Base-by-base conservation (phyloP, 345 rosid species). In the Sonneratia alba region DNA sequence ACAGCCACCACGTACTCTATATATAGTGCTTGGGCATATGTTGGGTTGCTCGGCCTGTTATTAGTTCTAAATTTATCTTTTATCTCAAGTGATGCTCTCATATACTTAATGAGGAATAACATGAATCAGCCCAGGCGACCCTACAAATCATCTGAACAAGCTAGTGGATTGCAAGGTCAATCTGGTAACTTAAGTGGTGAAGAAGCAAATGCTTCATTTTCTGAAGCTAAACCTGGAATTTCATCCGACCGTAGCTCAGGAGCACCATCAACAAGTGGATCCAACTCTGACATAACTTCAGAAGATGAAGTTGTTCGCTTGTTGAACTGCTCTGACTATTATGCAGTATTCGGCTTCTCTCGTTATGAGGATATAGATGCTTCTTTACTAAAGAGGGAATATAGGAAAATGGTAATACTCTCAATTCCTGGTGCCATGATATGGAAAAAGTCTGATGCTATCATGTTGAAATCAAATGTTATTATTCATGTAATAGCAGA, bases 261-360 rank as follows among this genome's bases (percentile, higher is more conserved):
- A 79, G 76, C 81, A 7, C 84, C 98, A 51, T 95, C 98, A 77
- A 95, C 97, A 49, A 92, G 92, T 71, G 97, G 92, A 80, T 67
- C 83, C 70, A 95, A 92, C 78, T 76, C 92, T 45, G 99, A 90
- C 74, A 9, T 47, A 13, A 88, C 91, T 81, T 88, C 97, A 75
- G 99, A 90, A 88, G 96, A 91, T 62, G 98, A 95, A 87, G 89
- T 95, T 80, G 75, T 78, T 74, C 86, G 98, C 75, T 84, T 95
- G 74, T 81, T 92, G 83, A 85, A 75, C 75, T 95, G 96, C 73
- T 62, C 80, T 42, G 97, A 95, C 85, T 94, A 95, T 84, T 95
- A 92, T 76, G 76, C 90, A 57, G 98, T 81, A 56, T 78, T 92
- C 80, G 97, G 99, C 64, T 73, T 92, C 69, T 48, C 87, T 36